These are phyloP conservation scores for Plasmodium falciparum DNA, from an alignment of 169 alveolate genomes.

Conservation along the genomic window DNA sequence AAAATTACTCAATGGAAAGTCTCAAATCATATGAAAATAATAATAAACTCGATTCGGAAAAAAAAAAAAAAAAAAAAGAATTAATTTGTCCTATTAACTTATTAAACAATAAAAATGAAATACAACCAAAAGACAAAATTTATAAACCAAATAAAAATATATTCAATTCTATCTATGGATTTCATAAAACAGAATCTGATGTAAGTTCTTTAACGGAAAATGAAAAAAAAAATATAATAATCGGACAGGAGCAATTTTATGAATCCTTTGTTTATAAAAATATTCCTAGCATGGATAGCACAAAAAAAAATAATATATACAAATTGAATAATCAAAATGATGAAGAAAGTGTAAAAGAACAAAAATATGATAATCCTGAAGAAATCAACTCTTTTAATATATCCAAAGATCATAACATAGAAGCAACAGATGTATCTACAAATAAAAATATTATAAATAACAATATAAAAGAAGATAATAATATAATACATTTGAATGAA, in stretches of 20 bases:
- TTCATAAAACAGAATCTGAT: slow-evolving; percentile 48
- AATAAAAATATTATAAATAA: too few species aligned
- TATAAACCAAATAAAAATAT: slow-evolving; percentile 47
- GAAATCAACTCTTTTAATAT: neutral
- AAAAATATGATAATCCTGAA: neutral
- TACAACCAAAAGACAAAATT: slow-evolving; percentile 1
- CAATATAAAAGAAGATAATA: too few species aligned
- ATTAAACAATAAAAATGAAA: slow-evolving; percentile 10
- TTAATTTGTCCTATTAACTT: neutral
- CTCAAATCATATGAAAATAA: neutral
- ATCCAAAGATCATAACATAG: too few species aligned
- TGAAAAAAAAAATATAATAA: slow-evolving; percentile 24
- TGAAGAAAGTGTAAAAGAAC: neutral
- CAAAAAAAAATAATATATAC: slow-evolving; percentile 6
- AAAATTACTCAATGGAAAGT: slow-evolving; percentile 7
- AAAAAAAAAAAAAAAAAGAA: neutral
- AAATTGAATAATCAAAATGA: slow-evolving; percentile 5
- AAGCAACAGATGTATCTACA: too few species aligned
- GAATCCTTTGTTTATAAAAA: slow-evolving; percentile 72
- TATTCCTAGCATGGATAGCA: slow-evolving; percentile 16
- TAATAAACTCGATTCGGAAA: neutral
- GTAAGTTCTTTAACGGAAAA: slow-evolving; percentile 25
- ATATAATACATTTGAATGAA: too few species aligned
- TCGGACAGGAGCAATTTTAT: slow-evolving; percentile 46
- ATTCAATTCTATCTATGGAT: slow-evolving; percentile 47